Base-by-base conservation (phyloP, 2,329 filamentous ascomycete genomes). In the Cylindrodendrum hubeiense region DNA sequence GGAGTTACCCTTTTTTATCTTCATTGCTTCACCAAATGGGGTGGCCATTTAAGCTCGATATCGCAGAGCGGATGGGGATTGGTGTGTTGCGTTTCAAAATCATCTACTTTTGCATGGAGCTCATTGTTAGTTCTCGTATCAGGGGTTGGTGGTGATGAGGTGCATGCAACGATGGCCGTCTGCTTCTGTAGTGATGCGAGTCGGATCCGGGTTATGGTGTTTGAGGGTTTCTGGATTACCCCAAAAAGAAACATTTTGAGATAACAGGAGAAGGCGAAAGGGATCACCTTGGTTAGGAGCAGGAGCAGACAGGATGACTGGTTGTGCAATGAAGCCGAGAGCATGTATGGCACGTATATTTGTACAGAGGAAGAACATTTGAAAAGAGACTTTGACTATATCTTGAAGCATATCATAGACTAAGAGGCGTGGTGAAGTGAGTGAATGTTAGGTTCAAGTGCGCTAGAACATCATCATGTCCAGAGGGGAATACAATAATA, bases 291-390 rank as follows among this genome's bases (percentile, higher is more conserved):
- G 33, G 13, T 43, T 53, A 49, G 65, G 64, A 67, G 67, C 60
- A 68, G 62, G 60, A 47, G 41, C 63, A 65, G 65, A 60, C 46
- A 50, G 67, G 52, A 55, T 49, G 34, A 60, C 52, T 64, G 34
- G 56, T 54, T 52, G 47, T 39, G 65, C 51, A 60, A 66, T 53
- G 46, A 54, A 51, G 30, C 41, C 34, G 52, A 61, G 54, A 53
- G 33, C 52, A 67, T 70, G 60, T 67, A 70, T 61, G 44, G 61
- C 70, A 56, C 56, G 41, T 57, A 60, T 53, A 59, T 66, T 53
- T 72, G 68, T 65, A 63, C 67, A 60, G 59, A 60, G 69, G 61
- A 66, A 57, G 55, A 60, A 62, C 60, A 66, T 56, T 46, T 66
- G 61, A 60, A 63, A 44, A 61, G 60, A 60, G 33, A 24, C 26